Conservation (phyloP, 2,329 filamentous ascomycete species). For the Cladophialophora immunda region DNA sequence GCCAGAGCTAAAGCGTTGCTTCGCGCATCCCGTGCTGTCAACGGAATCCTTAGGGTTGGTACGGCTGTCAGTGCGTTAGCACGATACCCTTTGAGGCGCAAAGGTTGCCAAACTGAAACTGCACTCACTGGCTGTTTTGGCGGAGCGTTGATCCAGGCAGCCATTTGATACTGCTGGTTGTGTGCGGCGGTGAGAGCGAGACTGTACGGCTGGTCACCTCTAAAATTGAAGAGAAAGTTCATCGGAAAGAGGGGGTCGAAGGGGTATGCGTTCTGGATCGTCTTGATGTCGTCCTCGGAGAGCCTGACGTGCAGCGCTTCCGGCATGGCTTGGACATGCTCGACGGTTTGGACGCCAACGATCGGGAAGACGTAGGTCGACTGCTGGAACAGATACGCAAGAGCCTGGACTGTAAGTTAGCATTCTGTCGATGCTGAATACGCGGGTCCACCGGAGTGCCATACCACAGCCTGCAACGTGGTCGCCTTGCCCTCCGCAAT, state of each 20-base stretch:
- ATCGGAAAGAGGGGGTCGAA: slow-evolving; percentile 66
- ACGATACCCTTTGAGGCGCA: too few species aligned
- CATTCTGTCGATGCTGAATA: slow-evolving; percentile 7
- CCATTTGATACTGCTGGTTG: slow-evolving; percentile 31
- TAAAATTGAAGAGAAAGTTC: slow-evolving; percentile 24
- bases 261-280: slow-evolving; percentile 60
- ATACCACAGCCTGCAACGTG: slow-evolving; percentile 25
- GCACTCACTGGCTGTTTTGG: slow-evolving; percentile 20
- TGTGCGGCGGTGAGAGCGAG: slow-evolving; percentile 22
- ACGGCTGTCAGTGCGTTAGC: too few species aligned
- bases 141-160: slow-evolving; percentile 27
- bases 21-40: too few species aligned
- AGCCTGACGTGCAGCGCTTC: slow-evolving; percentile 61
- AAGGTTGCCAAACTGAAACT: neutral
- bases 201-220: slow-evolving; percentile 4
- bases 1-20: too few species aligned
- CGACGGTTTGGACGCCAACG: slow-evolving; percentile 61
- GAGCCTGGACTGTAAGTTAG: too few species aligned
- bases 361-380: slow-evolving; percentile 63
- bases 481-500: slow-evolving; percentile 27
- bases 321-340: slow-evolving; percentile 64
- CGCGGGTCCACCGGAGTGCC: too few species aligned
- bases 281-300: slow-evolving; percentile 60
- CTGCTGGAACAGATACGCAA: slow-evolving; percentile 62
- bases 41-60: too few species aligned